Evolutionary conservation across 371 early-diverging fungal species (phyloP).

Genomic region (Mortierella sp.): DNA sequence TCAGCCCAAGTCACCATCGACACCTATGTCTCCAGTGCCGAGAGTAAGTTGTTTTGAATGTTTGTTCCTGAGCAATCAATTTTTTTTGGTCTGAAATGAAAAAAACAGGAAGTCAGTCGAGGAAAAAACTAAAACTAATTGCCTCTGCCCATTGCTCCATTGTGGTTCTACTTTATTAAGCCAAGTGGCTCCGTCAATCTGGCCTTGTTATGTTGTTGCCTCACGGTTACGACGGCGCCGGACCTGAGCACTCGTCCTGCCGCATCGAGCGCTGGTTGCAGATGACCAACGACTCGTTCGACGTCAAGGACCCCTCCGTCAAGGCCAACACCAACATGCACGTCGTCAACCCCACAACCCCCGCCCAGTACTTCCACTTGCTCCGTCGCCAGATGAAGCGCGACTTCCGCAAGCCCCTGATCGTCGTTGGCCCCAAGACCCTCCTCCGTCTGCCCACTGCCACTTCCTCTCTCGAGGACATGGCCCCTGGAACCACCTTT

Average conservation of each 20-base stretch:
- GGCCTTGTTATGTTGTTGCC: slow-evolving; percentile 94
- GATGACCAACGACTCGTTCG: slow-evolving; percentile 85
- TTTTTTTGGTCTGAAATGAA: neutral
- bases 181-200: slow-evolving; percentile 94
- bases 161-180: slow-evolving; percentile 23
- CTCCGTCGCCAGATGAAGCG: slow-evolving; percentile 92
- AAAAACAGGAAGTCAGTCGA: neutral
- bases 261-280: slow-evolving; percentile 97
- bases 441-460: slow-evolving; percentile 79
- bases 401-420: slow-evolving; percentile 91
- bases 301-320: slow-evolving; percentile 63
- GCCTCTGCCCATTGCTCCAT: neutral
- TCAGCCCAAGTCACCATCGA: slow-evolving; percentile 97
- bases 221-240: slow-evolving; percentile 97
- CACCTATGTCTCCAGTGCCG: slow-evolving; percentile 89
- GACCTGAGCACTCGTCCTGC: slow-evolving; percentile 95
- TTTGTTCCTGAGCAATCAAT: neutral
- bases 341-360: slow-evolving; percentile 93
- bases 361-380: slow-evolving; percentile 97
- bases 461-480: slow-evolving; percentile 82
- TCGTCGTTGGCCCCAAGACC: slow-evolving; percentile 91
- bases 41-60: slow-evolving; percentile 58
- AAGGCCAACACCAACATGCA: slow-evolving; percentile 90
- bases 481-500: slow-evolving; percentile 88
- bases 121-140: neutral